Evolutionary conservation across 2,329 filamentous ascomycete genomes (phyloP), one percentile per base, ranked within the genome.

Genomic region (Kalmusia sp.): DNA sequence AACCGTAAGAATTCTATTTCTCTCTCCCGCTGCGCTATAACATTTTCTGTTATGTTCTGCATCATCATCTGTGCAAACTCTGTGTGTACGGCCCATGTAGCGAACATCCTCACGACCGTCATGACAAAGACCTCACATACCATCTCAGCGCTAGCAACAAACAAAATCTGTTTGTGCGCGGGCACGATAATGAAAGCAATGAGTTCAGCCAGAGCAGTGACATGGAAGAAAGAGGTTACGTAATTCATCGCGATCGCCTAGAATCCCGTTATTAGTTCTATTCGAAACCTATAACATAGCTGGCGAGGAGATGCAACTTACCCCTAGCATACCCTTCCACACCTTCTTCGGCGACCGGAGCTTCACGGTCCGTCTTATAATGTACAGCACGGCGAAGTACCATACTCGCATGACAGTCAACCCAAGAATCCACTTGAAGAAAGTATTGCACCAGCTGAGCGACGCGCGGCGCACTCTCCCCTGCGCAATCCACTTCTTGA

Each of bases 401-500:
- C 28, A 54, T 9, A 57, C 5, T 11, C 28, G 49, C 5, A 57
- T 55, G 5, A 62, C 35, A 6, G 53, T 57, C 59, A 61, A 28
- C 6, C 55, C 49, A 9, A 62, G 27, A 2, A 55, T 28, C 59
- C 55, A 61, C 51, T 62, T 62, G 11, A 61, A 30, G 14, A 62
- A 54, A 2, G 58, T 61, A 27, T 61, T 61, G 21, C 58, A 52
- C 51, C 55, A 59, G 39, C 55, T 61, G 21, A 62, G 40, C 17
- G 55, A 61, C 6, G 59, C 52, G 6, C 59, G 58, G 3, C 48
- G 46, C 0, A 61, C 55, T 44, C 51, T 45, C 1, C 58, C 58
- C 28, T 61, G 55, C 33, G 58, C 57, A 34, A 61, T 57, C 59
- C 55, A 59, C 35, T 55, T 61, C 49, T 61, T 53, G 5, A 62